A percentile compares a stretch with the other conserved stretches of the same genome.
These are phyloP conservation scores for Yamadazyma scolyti DNA, from an alignment of 805 yeast genomes.

Conservation along the genomic window DNA sequence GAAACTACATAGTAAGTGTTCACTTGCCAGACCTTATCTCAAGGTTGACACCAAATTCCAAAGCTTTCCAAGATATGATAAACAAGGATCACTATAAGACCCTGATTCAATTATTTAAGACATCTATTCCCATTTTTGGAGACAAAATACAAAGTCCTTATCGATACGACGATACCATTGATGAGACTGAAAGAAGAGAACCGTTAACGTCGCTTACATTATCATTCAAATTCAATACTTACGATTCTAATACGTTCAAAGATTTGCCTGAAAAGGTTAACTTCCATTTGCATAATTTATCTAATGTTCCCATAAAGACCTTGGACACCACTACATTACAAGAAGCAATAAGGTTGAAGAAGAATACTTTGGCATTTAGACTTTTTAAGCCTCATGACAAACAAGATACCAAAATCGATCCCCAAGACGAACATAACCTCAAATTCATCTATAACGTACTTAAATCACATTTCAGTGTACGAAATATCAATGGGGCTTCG, in stretches of 20 bases:
- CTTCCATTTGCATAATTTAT: constrained; percentile 27
- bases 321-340: constrained; percentile 21
- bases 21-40: constrained; percentile 43
- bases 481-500: constrained; percentile 29
- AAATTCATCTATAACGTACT: constrained; percentile 28
- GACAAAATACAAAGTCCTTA: no score
- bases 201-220: constrained; percentile 28
- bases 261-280: constrained; percentile 17
- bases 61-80: constrained; percentile 13
- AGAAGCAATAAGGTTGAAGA: constrained; percentile 24
- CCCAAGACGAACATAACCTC: constrained; percentile 27
- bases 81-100: no score
- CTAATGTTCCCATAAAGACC: constrained; percentile 18
- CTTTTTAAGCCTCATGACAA: constrained; percentile 11
- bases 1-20: constrained; percentile 31
- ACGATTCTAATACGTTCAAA: constrained; percentile 29
- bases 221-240: constrained; percentile 30
- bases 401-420: constrained; percentile 10
- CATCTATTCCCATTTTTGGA: no score
- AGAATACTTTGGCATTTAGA: constrained; percentile 16
- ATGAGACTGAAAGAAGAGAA: no score
- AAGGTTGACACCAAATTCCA: constrained; percentile 26
- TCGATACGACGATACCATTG: no score
- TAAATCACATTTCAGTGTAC: constrained; percentile 25
- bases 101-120: no score